These are phyloP conservation scores for Bonia amplexicaulis DNA, from an alignment of 176 grass and related monocot species.

Conservation along the genomic window DNA sequence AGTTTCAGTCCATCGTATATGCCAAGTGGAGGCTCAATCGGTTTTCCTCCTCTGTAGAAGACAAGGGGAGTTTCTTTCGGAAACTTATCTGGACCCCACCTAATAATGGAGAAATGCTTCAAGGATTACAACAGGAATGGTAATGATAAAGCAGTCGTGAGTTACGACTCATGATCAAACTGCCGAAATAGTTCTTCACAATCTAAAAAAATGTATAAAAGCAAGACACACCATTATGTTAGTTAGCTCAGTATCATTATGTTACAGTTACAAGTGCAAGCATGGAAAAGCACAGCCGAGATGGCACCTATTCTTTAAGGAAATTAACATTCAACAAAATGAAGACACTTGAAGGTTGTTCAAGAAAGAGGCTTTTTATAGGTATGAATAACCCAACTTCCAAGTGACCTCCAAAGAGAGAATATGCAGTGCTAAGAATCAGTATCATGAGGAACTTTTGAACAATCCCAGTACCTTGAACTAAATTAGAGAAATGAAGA, in stretches of 20 bases:
- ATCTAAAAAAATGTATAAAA: neutral
- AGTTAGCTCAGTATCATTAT: neutral
- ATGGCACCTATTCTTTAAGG: neutral
- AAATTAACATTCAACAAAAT: neutral
- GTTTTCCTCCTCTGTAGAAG: constrained; percentile 77
- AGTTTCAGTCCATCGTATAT: constrained; percentile 66
- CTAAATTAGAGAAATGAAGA: neutral
- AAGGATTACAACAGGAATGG: constrained; percentile 9
- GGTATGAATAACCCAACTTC: neutral
- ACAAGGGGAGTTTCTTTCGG: constrained; percentile 76
- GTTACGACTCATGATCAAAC: neutral
- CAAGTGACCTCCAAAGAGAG: neutral
- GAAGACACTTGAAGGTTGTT: neutral
- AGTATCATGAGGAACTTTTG: neutral
- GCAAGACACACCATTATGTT: neutral
- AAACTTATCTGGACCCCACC: constrained; percentile 92
- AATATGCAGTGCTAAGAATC: neutral
- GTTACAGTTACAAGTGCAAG: neutral
- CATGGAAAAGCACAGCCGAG: neutral
- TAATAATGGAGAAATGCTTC: constrained; percentile 13
- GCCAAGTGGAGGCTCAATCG: constrained; percentile 60
- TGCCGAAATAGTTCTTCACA: neutral
- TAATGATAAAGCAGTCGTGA: neutral
- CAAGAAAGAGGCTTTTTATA: neutral
- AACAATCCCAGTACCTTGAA: neutral